Evolutionary conservation across 2,329 filamentous ascomycete species (phyloP).

Genomic region (Sporothrix schenckii): DNA sequence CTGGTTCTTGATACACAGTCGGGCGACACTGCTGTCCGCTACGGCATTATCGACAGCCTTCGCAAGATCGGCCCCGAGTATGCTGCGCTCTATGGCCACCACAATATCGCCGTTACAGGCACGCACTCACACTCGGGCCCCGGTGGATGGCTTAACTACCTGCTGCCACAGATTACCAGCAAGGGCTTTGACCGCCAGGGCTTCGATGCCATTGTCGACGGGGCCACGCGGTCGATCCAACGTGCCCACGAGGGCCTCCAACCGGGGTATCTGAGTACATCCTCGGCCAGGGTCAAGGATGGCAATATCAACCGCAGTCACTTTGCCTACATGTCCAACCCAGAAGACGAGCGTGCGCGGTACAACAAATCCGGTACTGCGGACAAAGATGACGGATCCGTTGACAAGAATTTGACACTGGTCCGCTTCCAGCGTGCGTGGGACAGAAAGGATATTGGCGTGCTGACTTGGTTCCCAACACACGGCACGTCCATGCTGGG

Average conservation of each 20-base stretch:
- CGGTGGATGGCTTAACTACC: constrained; percentile 89
- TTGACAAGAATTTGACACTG: constrained; percentile 78
- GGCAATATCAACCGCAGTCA: constrained; percentile 84
- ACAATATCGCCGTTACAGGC: constrained; percentile 85
- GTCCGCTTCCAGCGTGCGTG: constrained; percentile 72
- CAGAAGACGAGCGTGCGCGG: constrained; percentile 67
- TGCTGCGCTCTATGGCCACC: constrained; percentile 66
- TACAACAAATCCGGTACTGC: constrained; percentile 55
- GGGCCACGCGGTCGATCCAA: constrained; percentile 75
- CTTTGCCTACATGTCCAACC: constrained; percentile 83
- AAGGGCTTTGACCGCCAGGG: constrained; percentile 83
- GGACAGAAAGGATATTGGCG: constrained; percentile 74
- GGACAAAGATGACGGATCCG: constrained; percentile 40
- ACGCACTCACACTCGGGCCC: constrained; percentile 91
- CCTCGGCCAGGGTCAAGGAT: constrained; percentile 61
- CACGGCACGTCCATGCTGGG: constrained; percentile 88
- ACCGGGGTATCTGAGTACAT: constrained; percentile 68
- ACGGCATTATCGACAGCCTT: constrained; percentile 77
- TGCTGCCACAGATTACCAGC: constrained; percentile 85
- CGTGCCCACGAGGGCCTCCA: constrained; percentile 66
- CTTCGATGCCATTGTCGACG: constrained; percentile 84
- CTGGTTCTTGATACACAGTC: constrained; percentile 83
- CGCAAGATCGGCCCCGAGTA: constrained; percentile 70
- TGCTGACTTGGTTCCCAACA: constrained; percentile 87
- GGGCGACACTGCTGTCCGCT: constrained; percentile 82